Base-by-base conservation (phyloP, 1,284 basidiomycete species). In the Cystobasidiaceae sp. region DNA sequence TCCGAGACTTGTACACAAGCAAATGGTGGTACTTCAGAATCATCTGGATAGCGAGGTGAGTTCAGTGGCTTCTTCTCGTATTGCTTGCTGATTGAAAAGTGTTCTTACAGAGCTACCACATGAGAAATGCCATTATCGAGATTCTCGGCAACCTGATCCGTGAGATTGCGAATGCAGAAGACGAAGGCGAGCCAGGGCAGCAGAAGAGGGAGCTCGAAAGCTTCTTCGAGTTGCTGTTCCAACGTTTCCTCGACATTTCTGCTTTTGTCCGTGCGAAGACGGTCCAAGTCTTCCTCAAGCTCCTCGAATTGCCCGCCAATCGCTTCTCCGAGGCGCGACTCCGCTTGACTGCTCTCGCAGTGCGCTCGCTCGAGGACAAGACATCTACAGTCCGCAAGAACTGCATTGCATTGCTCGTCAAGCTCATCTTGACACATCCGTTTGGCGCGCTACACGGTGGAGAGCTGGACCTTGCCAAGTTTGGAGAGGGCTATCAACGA, bases 181-280 rank as follows among this genome's bases (percentile, higher is more conserved):
- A 83, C 33, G 80, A 81, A 58, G 61, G 60, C 44, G 51, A 64
- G 56, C 43, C 72, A 27, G 80, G 83, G 54, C 83, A 86, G 67
- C 83, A 83, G 49, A 84, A 88, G 75, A 91, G 90, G 73, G 88
- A 94, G 76, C 84, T 97, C 74, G 85, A 86, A 69, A 82, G 82
- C 2, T 85, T 96, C 54, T 97, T 89, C 75, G 86, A 88, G 51
- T 81, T 90, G 6, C 83, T 98, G 28, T 83, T 90, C 64, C 89
- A 92, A 70, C 86, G 94, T 21, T 87, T 87, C 71, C 83, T 94
- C 66, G 96, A 98, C 76, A 78, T 89, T 17, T 91, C 90, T 66
- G 88, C 87, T 21, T 97, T 93, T 76, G 93, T 98, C 32, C 87
- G 93, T 51, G 84, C 85, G 65, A 96, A 93, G 75, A 89, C 93